These are phyloP conservation scores for Amyloporia xantha DNA, from an alignment of 768 basidiomycete genomes.

Conservation along the genomic window DNA sequence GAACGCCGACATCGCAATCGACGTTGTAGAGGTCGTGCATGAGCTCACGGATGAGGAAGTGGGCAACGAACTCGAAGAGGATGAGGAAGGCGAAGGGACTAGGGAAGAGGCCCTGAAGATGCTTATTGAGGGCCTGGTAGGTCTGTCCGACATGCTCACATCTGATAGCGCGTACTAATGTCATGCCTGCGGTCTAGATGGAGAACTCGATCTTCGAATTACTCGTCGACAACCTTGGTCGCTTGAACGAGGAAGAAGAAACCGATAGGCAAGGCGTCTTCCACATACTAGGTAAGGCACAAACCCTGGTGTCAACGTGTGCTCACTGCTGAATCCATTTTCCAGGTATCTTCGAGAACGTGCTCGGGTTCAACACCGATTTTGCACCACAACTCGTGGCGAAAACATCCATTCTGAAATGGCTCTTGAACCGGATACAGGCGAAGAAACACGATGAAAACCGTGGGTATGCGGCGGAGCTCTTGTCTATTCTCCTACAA, in stretches of 20 bases:
- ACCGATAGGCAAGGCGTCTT: constrained; percentile 89
- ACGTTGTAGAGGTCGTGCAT: constrained; percentile 85
- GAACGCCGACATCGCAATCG: constrained; percentile 95
- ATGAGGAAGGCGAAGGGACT: constrained; percentile 55
- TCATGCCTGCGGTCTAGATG: constrained; percentile 42
- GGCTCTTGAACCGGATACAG: constrained; percentile 74
- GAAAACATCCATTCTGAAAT: constrained; percentile 69
- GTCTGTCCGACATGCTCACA: constrained; percentile 22
- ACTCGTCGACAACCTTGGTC: constrained; percentile 79
- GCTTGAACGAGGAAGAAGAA: constrained; percentile 89
- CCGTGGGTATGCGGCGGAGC: constrained; percentile 86
- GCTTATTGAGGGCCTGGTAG: constrained; percentile 70
- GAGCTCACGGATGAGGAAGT: constrained; percentile 97
- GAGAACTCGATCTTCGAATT: constrained; percentile 82
- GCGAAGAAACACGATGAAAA: constrained; percentile 80
- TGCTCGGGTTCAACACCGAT: constrained; percentile 78
- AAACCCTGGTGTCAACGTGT: no score
- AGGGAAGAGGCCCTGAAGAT: constrained; percentile 64
- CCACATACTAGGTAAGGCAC: constrained; percentile 72
- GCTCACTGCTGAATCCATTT: no score
- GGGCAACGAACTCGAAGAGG: constrained; percentile 64
- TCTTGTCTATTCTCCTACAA: constrained; percentile 88
- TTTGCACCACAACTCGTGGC: constrained; percentile 63
- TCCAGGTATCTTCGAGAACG: constrained; percentile 86
- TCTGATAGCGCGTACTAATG: constrained; percentile 3